Conservation (phyloP, 805 yeast genomes). For the Cyberlindnera euphorbiae region DNA sequence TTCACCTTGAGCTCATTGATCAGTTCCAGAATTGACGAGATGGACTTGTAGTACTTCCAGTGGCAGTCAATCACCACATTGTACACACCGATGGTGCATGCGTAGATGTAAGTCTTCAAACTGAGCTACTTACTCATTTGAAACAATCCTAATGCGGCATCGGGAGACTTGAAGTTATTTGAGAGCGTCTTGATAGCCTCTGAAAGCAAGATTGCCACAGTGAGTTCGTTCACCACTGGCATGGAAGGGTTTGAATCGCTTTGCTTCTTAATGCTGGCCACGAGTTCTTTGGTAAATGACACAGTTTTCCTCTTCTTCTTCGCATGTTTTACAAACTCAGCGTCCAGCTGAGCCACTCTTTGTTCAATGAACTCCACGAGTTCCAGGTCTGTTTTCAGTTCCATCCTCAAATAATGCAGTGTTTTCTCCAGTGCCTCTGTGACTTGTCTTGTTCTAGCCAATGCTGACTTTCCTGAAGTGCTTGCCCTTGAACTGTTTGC, state of each 20-base stretch:
- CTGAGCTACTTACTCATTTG: constrained; percentile 28
- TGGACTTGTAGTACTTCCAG: constrained; percentile 37
- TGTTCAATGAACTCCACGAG: constrained; percentile 8
- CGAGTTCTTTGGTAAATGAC: constrained; percentile 1
- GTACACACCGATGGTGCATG: constrained; percentile 36
- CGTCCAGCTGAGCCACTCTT: constrained; percentile 3
- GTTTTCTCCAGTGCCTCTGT: constrained; percentile 5
- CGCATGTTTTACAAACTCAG: neutral
- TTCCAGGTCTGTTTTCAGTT: constrained; percentile 7
- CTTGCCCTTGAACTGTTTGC: neutral
- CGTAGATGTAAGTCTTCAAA: constrained; percentile 31
- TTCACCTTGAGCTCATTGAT: constrained; percentile 38
- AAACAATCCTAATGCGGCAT: constrained; percentile 31
- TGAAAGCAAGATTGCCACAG: constrained; percentile 13
- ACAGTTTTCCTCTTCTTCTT: neutral
- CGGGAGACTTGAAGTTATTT: constrained; percentile 12
- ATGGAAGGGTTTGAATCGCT: constrained; percentile 2
- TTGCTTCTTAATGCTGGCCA: constrained; percentile 1
- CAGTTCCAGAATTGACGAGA: constrained; percentile 29
- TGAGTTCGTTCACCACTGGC: constrained; percentile 15
- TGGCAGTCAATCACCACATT: constrained; percentile 31
- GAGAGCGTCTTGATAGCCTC: constrained; percentile 8
- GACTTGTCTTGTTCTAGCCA: constrained; percentile 3
- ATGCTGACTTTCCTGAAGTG: neutral
- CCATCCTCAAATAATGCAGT: constrained; percentile 1